These are phyloP conservation scores for Barnettozyma salicaria DNA, from an alignment of 805 yeast genomes.

Conservation along the genomic window DNA sequence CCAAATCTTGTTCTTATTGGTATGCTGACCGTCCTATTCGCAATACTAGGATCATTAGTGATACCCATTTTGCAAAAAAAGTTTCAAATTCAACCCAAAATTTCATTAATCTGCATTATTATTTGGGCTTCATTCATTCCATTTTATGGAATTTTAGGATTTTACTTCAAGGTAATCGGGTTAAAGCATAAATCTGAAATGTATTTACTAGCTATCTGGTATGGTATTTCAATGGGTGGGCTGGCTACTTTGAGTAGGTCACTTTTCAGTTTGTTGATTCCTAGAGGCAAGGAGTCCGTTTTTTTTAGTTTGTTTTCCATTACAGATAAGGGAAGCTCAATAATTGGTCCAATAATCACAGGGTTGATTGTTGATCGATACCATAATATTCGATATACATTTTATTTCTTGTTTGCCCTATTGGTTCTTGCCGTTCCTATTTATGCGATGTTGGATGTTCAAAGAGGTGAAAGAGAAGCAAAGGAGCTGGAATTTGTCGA, in stretches of 20 bases:
- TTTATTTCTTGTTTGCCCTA: constrained; percentile 53
- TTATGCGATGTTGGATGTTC: constrained; percentile 48
- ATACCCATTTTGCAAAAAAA: constrained; percentile 41
- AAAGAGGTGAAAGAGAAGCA: constrained; percentile 57
- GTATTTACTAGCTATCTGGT: constrained; percentile 65
- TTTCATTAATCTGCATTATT: constrained; percentile 45
- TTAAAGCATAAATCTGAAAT: constrained; percentile 60
- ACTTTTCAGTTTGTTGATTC: constrained; percentile 60
- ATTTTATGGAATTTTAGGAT: constrained; percentile 63
- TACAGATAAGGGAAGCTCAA: constrained; percentile 76
- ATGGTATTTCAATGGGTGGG: constrained; percentile 72
- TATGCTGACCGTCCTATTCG: constrained; percentile 57
- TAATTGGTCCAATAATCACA: constrained; percentile 67
- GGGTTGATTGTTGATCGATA: constrained; percentile 68
- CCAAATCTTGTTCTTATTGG: constrained; percentile 61
- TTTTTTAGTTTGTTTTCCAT: constrained; percentile 72
- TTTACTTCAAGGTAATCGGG: constrained; percentile 49
- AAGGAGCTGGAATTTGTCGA: constrained; percentile 31
- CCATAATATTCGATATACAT: constrained; percentile 68
- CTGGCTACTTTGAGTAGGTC: constrained; percentile 65
- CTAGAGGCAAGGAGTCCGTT: constrained; percentile 67
- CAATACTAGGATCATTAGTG: constrained; percentile 58
- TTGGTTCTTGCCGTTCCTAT: constrained; percentile 52
- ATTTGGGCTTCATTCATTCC: constrained; percentile 64
- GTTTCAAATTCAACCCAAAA: constrained; percentile 39